Evolutionary conservation across 1,284 basidiomycete genomes (phyloP).

Genomic region (Cutaneotrichosporon cyanovorans): DNA sequence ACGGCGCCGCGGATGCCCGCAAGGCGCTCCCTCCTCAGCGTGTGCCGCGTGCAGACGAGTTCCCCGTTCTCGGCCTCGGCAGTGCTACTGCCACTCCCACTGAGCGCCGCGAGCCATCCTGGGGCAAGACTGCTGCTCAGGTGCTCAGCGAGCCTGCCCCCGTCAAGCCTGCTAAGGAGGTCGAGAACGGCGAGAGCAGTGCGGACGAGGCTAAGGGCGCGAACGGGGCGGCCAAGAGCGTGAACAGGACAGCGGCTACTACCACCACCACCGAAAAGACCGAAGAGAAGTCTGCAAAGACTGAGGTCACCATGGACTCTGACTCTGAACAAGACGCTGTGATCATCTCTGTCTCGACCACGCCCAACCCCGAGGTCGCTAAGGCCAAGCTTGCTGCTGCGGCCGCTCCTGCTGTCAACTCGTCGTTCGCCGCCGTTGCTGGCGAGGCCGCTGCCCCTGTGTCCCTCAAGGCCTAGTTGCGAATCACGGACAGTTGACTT

Average conservation of each 20-base stretch:
- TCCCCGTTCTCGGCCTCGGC: slow-evolving; percentile 38
- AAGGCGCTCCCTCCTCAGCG: slow-evolving; percentile 29
- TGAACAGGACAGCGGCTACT: slow-evolving; percentile 19
- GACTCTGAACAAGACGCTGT: slow-evolving; percentile 44
- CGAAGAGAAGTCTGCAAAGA: slow-evolving; percentile 1
- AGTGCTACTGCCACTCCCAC: slow-evolving; percentile 15
- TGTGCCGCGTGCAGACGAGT: slow-evolving; percentile 44
- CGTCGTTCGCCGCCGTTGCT: slow-evolving; percentile 37
- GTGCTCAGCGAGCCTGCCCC: slow-evolving; percentile 44
- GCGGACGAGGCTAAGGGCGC: slow-evolving; percentile 1
- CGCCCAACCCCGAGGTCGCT: slow-evolving; percentile 15
- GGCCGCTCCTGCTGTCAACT: slow-evolving; percentile 11
- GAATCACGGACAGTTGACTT: background rate
- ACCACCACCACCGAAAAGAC: too few species aligned
- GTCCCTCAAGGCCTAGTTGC: slow-evolving; percentile 40
- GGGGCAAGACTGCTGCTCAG: slow-evolving; percentile 45
- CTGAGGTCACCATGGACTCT: slow-evolving; percentile 39
- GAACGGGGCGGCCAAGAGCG: slow-evolving; percentile 30
- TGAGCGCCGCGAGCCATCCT: slow-evolving; percentile 28
- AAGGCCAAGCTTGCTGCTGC: slow-evolving; percentile 14
- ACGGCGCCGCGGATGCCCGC: slow-evolving; percentile 13
- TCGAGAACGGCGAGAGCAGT: slow-evolving; percentile 1
- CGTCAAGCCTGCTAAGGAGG: slow-evolving; percentile 26
- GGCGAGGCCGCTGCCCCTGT: slow-evolving; percentile 23
- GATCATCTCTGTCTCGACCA: slow-evolving; percentile 39